A percentile compares a stretch with the other conserved stretches of the same genome.
Conservation (phyloP, 148 eudicot genomes). For the Amaranthus hypochondriacus region DNA sequence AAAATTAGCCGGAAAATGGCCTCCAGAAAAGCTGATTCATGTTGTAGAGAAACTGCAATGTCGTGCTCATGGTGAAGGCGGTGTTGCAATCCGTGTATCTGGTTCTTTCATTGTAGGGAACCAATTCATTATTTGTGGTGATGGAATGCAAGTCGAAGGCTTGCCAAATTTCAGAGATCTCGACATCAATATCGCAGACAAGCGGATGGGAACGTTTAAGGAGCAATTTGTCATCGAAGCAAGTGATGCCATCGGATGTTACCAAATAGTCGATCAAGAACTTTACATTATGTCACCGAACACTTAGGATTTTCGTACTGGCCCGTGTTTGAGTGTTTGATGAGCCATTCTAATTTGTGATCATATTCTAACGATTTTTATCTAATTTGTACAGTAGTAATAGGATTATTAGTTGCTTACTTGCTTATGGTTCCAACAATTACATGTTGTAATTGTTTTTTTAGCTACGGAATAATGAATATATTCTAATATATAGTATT, state of each 20-base stretch:
- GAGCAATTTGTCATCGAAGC: slow-evolving; percentile 85
- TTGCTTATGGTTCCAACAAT: too few relatives aligned
- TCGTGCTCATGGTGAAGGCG: slow-evolving; percentile 70
- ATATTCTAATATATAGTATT: too few relatives aligned
- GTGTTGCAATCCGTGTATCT: slow-evolving; percentile 75
- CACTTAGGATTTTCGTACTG: neutral
- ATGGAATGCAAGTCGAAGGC: slow-evolving; percentile 85
- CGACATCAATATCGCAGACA: slow-evolving; percentile 55
- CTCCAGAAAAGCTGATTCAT: slow-evolving; percentile 84
- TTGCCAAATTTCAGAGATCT: slow-evolving; percentile 83
- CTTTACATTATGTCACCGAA: slow-evolving; percentile 49
- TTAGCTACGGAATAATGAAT: too few relatives aligned
- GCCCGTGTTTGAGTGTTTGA: too few relatives aligned
- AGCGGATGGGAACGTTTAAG: slow-evolving; percentile 67
- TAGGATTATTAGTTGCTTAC: neutral
- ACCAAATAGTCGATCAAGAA: slow-evolving; percentile 63
- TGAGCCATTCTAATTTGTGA: too few relatives aligned
- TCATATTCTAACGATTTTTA: neutral
- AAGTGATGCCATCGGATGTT: slow-evolving; percentile 60
- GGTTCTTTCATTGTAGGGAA: slow-evolving; percentile 86
- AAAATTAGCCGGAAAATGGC: slow-evolving; percentile 84
- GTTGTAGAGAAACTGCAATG: slow-evolving; percentile 91
- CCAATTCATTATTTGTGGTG: slow-evolving; percentile 88
- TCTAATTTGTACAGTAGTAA: neutral
- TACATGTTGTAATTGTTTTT: too few relatives aligned